phyloP scores from a whole-genome alignment of 495 filamentous ascomycete species.

The Apodospora peruviana region DNA sequence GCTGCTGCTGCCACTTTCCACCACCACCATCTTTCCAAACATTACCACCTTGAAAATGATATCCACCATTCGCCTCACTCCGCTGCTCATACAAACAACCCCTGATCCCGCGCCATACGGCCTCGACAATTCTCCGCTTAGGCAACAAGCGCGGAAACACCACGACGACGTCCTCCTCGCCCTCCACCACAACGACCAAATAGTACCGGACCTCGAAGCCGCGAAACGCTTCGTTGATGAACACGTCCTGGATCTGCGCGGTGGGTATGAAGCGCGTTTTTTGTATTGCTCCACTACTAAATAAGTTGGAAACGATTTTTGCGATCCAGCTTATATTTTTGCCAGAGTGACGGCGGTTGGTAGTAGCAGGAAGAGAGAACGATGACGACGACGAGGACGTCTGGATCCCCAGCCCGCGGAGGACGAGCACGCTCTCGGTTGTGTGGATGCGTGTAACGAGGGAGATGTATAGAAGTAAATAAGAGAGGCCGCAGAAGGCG shows the following conservation, averaged over 20 bases:
- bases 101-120: constrained; percentile 76
- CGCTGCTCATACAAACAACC: constrained; percentile 65
- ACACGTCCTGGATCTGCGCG: constrained; percentile 80
- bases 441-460: constrained; percentile 36
- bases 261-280: constrained; percentile 84
- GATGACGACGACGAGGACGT: constrained; percentile 42
- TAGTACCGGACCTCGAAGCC: constrained; percentile 91
- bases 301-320: constrained; percentile 33
- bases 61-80: background rate
- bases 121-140: constrained; percentile 62
- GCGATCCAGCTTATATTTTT: constrained; percentile 42
- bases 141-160: constrained; percentile 85
- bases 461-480: constrained; percentile 27
- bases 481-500: constrained; percentile 35
- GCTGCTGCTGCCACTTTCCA: too few relatives aligned
- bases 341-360: too few relatives aligned
- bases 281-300: too few relatives aligned
- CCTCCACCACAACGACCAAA: constrained; percentile 84
- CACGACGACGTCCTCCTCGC: constrained; percentile 81
- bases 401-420: constrained; percentile 88
- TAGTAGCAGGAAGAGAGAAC: too few relatives aligned
- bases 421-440: constrained; percentile 83
- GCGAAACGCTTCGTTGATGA: constrained; percentile 92
- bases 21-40: background rate
- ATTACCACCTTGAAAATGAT: background rate